Base-by-base conservation (phyloP, 129 eudicot genomes). In the Gnaphalium uliginosum region DNA sequence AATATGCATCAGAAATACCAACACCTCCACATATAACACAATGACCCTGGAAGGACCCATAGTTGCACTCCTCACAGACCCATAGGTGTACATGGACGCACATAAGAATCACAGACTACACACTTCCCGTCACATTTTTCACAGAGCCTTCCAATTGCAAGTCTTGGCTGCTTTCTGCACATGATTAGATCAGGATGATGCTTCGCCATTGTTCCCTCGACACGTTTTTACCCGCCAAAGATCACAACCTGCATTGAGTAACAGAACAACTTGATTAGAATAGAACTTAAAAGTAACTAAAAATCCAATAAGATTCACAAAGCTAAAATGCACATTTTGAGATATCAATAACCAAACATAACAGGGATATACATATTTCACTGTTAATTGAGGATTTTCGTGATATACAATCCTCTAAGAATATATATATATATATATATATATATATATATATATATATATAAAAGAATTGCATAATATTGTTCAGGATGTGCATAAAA, bases 11-110 rank as follows among this genome's bases (percentile, higher is more conserved):
- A n/a, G 92, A 92, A 23, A 92, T 92, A 27, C 94, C 90, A 18
- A 89, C 91, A 25, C 96, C 96, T 48, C 91, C 96, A 83, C 96
- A 89, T 72, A 92, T 87, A 25, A 92, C 94, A 77, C 94, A 89
- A 0, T 92, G 89, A 13, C 96, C 87, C 70, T 92, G 94, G 30
- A 89, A 92, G 0, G 96, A 92, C 4, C 98, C 98, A 22, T 87
- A 89, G 80, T 84, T 92, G 82, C 98, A 89, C 54, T 89, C 94
- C 32, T 92, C 96, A 22, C 98, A 92, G 0, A 92, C 88, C 4
- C 98, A 92, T 93, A 24, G 87, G 92, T 0, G 98, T 92, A 83
- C 96, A 87, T 6, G 98, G 96, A n/a, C 93, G 89, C 69, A 87
- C 96, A 54, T 85, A 87, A 3, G 93, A 92, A 74, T 92, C 97